phyloP scores from a whole-genome alignment of 1,284 basidiomycete species.

The Rhodotorula glutinis region DNA sequence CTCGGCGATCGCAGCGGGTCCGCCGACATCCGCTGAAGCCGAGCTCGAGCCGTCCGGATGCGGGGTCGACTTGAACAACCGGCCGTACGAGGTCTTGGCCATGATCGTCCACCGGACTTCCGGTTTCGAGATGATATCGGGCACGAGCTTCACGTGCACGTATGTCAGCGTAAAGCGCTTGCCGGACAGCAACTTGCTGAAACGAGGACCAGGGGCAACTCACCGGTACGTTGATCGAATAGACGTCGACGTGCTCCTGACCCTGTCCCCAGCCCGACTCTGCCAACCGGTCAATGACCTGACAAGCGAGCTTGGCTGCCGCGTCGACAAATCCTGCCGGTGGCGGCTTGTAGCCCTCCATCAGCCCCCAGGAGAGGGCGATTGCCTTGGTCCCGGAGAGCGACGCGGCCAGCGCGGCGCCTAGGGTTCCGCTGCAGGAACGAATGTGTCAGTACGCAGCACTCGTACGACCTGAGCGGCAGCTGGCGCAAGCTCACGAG shows the following conservation, averaged over 20 bases:
- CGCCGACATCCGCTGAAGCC: conserved; percentile 43
- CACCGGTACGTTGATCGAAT: conserved; percentile 71
- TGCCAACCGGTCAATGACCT: conserved; percentile 71
- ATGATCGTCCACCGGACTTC: conserved; percentile 69
- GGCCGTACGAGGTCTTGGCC: conserved; percentile 71
- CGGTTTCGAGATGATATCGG: conserved; percentile 45
- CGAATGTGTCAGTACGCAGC: too few species aligned
- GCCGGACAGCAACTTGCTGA: too few species aligned
- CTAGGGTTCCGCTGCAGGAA: conserved; percentile 65
- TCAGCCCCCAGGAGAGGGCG: conserved; percentile 78
- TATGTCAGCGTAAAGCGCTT: not conserved
- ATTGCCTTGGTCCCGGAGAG: conserved; percentile 68
- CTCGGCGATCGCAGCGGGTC: conserved; percentile 30
- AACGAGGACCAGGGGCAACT: not conserved
- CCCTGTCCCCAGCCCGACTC: conserved; percentile 54
- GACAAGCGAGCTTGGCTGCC: conserved; percentile 64
- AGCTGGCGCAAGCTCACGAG: too few species aligned
- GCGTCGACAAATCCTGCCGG: conserved; percentile 57
- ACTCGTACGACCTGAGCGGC: too few species aligned
- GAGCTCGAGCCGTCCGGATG: conserved; percentile 17
- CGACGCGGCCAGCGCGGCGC: conserved; percentile 77
- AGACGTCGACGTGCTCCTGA: conserved; percentile 61
- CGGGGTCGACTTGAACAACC: conserved; percentile 62
- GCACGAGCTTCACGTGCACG: conserved; percentile 44
- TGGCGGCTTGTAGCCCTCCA: conserved; percentile 65